Base-by-base conservation (phyloP, 1,139 yeast genomes). In the Saccharomyces hybrid region DNA sequence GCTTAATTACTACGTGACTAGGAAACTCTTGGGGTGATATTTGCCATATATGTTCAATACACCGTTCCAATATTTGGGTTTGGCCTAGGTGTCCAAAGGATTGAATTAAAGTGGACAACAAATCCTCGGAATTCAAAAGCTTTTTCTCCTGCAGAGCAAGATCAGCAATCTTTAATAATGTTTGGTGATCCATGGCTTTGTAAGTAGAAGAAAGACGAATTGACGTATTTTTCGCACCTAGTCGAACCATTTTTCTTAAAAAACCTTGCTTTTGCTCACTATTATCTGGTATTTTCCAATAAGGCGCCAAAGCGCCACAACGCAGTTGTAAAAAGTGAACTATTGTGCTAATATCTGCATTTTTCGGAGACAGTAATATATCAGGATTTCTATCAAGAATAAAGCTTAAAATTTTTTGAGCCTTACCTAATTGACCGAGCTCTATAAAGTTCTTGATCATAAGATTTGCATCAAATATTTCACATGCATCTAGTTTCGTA, bases 61-160 rank as follows among this genome's bases (percentile, higher is more conserved):
- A 59, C 23, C 57, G 47, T 20, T 65, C 61, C 32, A 65, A 51
- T 7, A 59, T 31, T 7, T 54, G 53, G 2, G 57, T 50, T 32
- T 62, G 62, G 1, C 60, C 61, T 54, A 58, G 50, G 38, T 57
- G 60, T 5, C 67, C 64, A 42, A 68, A 54, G 1, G 68, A 60
- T 47, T 63, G 59, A 14, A 67, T 59, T 9, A 68, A 53, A 13
- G 62, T 52, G 4, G 65, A 27, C n/a, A 54, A 54, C 14, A 51
- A 44, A 20, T 56, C 53, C 62, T 23, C 63, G 62, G 9, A 41
- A 50, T 28, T 28, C n/a, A 41, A 48, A 9, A n/a, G 34, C 42
- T 6, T 42, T 51, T 51, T 13, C 49, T 59, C 56, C 5, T 56
- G 42, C 31, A 59, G 14, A 5, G 60, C 38, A 8, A 30, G 47